Conservation (phyloP, 108 stramenopile species). For the Schizochytrium sp. region DNA sequence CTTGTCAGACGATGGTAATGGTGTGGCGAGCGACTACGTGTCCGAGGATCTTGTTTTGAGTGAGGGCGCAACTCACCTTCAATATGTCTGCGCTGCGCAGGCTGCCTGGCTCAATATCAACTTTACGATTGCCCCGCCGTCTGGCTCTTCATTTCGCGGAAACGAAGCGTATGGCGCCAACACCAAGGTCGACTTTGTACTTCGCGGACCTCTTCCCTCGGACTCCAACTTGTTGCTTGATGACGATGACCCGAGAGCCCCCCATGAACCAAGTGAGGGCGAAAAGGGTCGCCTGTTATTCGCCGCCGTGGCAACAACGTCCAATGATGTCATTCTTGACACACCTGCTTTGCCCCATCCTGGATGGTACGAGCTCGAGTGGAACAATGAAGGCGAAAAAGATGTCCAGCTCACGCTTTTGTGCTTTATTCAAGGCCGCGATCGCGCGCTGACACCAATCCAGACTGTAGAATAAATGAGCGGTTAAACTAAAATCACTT, state of each 20-base stretch:
- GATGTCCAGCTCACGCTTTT: neutral
- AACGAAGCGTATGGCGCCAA: neutral
- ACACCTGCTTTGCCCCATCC: neutral
- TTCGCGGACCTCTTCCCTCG: neutral
- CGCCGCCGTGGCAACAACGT: neutral
- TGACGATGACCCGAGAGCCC: neutral
- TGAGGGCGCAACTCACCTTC: neutral
- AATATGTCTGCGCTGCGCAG: neutral
- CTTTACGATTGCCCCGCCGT: neutral
- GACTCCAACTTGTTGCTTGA: neutral
- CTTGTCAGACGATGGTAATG: neutral
- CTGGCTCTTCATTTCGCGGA: neutral
- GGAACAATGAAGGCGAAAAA: neutral
- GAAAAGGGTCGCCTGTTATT: neutral
- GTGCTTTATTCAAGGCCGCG: neutral
- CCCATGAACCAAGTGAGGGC: neutral
- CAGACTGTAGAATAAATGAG: neutral
- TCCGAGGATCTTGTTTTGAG: neutral
- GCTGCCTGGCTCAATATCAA: neutral
- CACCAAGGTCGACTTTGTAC: neutral
- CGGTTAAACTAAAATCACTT: neutral
- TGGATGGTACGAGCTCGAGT: slow-evolving; percentile 4
- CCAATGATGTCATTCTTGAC: neutral
- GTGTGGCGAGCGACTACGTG: neutral
- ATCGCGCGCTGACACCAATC: neutral